These are phyloP conservation scores for Breynia disticha DNA, from an alignment of 441 rosid genomes.

Conservation along the genomic window DNA sequence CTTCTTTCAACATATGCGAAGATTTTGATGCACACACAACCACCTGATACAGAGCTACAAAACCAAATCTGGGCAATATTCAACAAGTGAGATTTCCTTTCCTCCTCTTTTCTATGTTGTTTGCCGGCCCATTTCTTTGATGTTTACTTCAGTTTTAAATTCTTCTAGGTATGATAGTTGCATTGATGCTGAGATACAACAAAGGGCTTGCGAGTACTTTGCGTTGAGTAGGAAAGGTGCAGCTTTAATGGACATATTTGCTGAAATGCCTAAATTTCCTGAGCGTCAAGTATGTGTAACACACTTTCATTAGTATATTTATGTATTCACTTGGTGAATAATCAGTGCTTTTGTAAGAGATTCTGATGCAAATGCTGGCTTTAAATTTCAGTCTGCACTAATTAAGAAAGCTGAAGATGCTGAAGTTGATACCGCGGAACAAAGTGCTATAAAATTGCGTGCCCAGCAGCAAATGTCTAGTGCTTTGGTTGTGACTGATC, in stretches of 20 bases:
- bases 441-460: conserved; percentile 95
- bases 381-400: conserved; percentile 61
- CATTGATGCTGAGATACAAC: conserved; percentile 98
- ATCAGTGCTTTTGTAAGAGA: conserved; percentile 3
- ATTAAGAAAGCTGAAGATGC: conserved; percentile 78
- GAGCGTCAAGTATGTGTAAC: conserved; percentile 75
- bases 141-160: conserved; percentile 15
- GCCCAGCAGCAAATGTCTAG: conserved; percentile 86
- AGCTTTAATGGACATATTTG: conserved; percentile 74
- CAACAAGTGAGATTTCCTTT: conserved; percentile 54
- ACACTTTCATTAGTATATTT: not conserved
- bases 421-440: conserved; percentile 92
- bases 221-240: conserved; percentile 89
- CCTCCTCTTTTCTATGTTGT: conserved; percentile 10
- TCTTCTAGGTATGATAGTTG: conserved; percentile 82
- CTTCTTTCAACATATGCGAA: conserved; percentile 97
- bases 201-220: conserved; percentile 93
- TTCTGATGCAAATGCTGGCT: conserved; percentile 9
- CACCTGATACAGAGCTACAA: conserved; percentile 76
- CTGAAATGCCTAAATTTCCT: conserved; percentile 99
- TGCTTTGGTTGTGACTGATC: conserved; percentile 90
- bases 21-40: conserved; percentile 90
- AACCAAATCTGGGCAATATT: conserved; percentile 82
- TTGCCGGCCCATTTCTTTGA: conserved; percentile 8
- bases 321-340: conserved; percentile 1